Base-by-base conservation (phyloP, 2,329 filamentous ascomycete genomes). In the Phaeoacremonium minimum region DNA sequence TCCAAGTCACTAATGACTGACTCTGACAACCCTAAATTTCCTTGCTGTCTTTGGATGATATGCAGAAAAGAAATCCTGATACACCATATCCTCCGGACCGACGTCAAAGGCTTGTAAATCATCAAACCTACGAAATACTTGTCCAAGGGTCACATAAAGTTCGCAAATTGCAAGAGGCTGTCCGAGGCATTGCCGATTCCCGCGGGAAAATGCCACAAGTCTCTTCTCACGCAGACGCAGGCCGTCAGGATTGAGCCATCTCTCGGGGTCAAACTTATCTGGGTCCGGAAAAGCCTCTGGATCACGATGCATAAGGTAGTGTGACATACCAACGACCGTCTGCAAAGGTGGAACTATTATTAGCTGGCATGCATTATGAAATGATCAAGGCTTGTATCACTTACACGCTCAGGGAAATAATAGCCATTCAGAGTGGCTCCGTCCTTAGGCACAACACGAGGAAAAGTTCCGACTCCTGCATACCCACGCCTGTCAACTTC, bases 231-330 rank as follows among this genome's bases (percentile, higher is more conserved):
- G 22, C 9, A 9, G 22, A n/a, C 22, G 22, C n/a, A n/a, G 9
- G 2, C n/a, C n/a, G 22, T 26, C 22, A 9, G 2, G 22, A n/a
- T 26, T n/a, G n/a, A 38, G 18, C 61, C 62, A 66, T 14, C 62
- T 53, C 12, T 48, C 43, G 1, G 61, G 63, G 15, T 55, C 47
- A 39, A 66, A 66, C 12, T 33, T 48, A 8, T 45, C 42, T 0
- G 63, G 46, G 6, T 58, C 32, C 2, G 55, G 53, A 37, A 61
- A 66, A 19, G 57, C 36, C 4, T 46, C 36, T 13, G 50, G 41
- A 35, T 60, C 49, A 28, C 51, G 52, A 32, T 63, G 52, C 40
- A 62, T 49, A 4, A 45, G 44, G 47, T 50, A 57, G 4, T 56
- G 44, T n/a, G 47, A 50, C 60, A 63, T 61, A 31, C 52, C 52